phyloP scores from a whole-genome alignment of 495 filamentous ascomycete species.

The Trichoderma orchidacearum region DNA sequence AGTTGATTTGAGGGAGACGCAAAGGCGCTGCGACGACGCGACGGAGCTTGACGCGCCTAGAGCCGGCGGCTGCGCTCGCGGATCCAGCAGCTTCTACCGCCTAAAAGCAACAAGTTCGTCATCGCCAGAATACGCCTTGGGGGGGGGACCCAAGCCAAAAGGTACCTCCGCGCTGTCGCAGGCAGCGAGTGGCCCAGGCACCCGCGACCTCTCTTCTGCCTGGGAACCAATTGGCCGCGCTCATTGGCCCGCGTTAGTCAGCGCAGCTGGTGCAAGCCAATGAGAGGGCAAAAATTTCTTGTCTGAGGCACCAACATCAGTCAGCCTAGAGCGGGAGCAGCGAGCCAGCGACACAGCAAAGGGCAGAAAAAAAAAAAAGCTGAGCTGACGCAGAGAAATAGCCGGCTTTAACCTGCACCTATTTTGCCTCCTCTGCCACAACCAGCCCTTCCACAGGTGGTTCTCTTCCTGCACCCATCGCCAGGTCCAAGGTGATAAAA shows the following conservation, averaged over 20 bases:
- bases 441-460: neutral
- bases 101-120: neutral
- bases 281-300: neutral
- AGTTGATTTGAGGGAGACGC: too few species aligned
- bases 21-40: too few species aligned
- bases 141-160: too few species aligned
- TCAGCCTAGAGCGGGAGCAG: neutral
- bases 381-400: neutral
- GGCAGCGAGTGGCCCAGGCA: neutral
- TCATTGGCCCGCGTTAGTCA: neutral
- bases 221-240: neutral
- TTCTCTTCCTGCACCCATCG: too few species aligned
- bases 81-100: neutral
- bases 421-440: neutral
- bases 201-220: neutral
- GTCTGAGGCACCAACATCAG: neutral
- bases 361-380: conserved; percentile 1
- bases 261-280: neutral
- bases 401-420: neutral
- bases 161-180: too few species aligned
- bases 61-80: neutral
- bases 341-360: neutral
- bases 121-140: too few species aligned
- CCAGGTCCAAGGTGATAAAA: neutral
- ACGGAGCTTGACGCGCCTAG: neutral